phyloP scores from a whole-genome alignment of 495 filamentous ascomycete genomes.

The Achaetomiella virescens region DNA sequence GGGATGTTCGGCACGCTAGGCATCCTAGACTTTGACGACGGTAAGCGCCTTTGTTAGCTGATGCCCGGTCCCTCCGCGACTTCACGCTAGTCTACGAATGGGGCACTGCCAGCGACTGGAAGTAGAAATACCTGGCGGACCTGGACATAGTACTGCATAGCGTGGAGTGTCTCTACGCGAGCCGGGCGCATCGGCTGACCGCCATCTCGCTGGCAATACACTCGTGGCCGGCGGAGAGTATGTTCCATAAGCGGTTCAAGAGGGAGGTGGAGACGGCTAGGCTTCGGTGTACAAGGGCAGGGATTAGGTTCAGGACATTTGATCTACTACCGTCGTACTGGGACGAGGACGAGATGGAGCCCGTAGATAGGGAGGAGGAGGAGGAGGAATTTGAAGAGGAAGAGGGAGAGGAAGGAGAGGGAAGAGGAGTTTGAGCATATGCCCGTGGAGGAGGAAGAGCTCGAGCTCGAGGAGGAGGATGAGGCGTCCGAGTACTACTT shows the following conservation, averaged over 20 bases:
- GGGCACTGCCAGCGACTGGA: slow-evolving; percentile 30
- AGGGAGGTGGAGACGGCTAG: slow-evolving; percentile 25
- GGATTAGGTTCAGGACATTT: slow-evolving; percentile 27
- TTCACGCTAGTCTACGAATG: slow-evolving; percentile 32
- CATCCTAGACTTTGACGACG: slow-evolving; percentile 31
- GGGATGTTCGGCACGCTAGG: slow-evolving; percentile 32
- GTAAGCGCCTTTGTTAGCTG: slow-evolving; percentile 27
- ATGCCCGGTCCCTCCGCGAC: slow-evolving; percentile 25
- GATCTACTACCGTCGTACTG: slow-evolving; percentile 28
- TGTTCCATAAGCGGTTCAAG: slow-evolving; percentile 27
- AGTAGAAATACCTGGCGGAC: slow-evolving; percentile 28
- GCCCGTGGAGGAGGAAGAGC: slow-evolving; percentile 13
- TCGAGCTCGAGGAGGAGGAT: slow-evolving; percentile 32
- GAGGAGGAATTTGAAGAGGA: slow-evolving; percentile 11
- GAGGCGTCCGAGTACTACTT: slow-evolving; percentile 34
- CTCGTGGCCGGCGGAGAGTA: slow-evolving; percentile 31
- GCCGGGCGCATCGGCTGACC: slow-evolving; percentile 13
- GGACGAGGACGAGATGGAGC: slow-evolving; percentile 28
- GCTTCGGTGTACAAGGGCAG: slow-evolving; percentile 20
- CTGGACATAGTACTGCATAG: slow-evolving; percentile 31
- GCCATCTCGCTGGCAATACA: slow-evolving; percentile 30
- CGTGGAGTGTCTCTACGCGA: slow-evolving; percentile 23
- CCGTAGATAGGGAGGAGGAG: slow-evolving; percentile 12
- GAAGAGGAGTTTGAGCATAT: background rate
- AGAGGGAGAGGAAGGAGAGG: background rate